A percentile compares a stretch with the other conserved stretches of the same genome.
Evolutionary conservation across 163 green algal species (phyloP).

Genomic region (Volvox carteri): DNA sequence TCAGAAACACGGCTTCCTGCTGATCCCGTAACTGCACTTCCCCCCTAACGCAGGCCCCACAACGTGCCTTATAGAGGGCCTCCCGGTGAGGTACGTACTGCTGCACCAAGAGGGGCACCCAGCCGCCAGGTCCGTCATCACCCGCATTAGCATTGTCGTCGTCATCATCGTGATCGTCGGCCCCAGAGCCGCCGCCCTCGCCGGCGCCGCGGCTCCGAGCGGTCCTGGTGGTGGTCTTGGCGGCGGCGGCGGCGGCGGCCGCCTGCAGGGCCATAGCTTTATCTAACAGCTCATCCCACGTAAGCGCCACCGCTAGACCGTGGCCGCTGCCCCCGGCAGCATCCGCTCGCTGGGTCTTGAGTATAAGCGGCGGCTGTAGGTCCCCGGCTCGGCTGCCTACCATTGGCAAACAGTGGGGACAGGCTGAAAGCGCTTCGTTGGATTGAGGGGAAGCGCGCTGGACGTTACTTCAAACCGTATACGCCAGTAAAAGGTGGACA

Average conservation of each 20-base stretch:
- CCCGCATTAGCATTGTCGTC: neutral
- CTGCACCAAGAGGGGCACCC: slow-evolving; percentile 58
- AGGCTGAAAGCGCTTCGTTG: too few relatives aligned
- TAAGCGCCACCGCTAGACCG: slow-evolving; percentile 7
- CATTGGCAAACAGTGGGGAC: too few relatives aligned
- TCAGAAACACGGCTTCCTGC: too few relatives aligned
- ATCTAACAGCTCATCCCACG: slow-evolving; percentile 12
- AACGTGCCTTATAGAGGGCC: slow-evolving; percentile 60
- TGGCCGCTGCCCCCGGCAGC: slow-evolving; percentile 11
- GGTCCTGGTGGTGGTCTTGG: neutral
- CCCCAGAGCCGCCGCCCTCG: neutral
- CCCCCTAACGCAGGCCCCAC: neutral
- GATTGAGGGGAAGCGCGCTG: too few relatives aligned
- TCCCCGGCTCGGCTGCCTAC: neutral
- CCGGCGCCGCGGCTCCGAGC: neutral
- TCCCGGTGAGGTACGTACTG: slow-evolving; percentile 58
- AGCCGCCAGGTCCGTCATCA: neutral
- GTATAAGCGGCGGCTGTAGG: slow-evolving; percentile 16
- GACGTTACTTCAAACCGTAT: too few relatives aligned
- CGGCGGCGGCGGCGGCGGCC: too few relatives aligned
- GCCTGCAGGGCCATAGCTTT: neutral
- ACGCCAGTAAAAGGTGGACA: too few relatives aligned
- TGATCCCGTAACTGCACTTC: too few relatives aligned
- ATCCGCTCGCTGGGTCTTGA: slow-evolving; percentile 38
- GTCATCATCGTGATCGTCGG: neutral